phyloP scores from a whole-genome alignment of 805 yeast genomes.

The Teunomyces gatunensis region DNA sequence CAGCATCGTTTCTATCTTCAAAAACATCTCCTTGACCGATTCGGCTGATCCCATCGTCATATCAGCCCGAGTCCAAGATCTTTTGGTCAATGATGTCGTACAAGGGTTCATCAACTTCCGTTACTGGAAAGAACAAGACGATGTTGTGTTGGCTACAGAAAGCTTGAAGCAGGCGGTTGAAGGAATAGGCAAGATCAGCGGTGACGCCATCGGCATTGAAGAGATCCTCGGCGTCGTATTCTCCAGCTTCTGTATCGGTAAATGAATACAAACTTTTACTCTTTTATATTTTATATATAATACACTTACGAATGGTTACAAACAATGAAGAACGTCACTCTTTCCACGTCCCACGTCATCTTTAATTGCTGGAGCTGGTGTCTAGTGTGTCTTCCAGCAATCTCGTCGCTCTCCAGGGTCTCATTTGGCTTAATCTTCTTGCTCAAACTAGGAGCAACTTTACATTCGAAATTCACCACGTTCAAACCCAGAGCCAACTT shows the following conservation, averaged over 20 bases:
- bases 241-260: conserved; percentile 91
- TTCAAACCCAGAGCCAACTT: conserved; percentile 42
- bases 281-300: neutral
- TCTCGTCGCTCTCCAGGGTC: conserved; percentile 22
- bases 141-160: conserved; percentile 79
- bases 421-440: conserved; percentile 31
- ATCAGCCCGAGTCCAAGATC: conserved; percentile 73
- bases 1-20: conserved; percentile 45
- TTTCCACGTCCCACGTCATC: conserved; percentile 46
- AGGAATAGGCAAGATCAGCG: conserved; percentile 91
- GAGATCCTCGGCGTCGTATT: conserved; percentile 90
- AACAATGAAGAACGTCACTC: conserved; percentile 31
- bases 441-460: conserved; percentile 39
- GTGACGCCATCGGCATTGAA: conserved; percentile 83
- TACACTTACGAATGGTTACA: conserved; percentile 21
- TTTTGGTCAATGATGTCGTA: conserved; percentile 71
- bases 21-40: conserved; percentile 46
- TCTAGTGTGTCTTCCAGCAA: conserved; percentile 43
- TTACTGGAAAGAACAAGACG: conserved; percentile 49
- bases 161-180: conserved; percentile 69
- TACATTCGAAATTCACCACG: conserved; percentile 38
- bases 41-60: conserved; percentile 65
- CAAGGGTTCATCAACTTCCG: conserved; percentile 69
- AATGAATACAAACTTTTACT: conserved; percentile 37
- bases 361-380: conserved; percentile 45